Base-by-base conservation (phyloP, 257 asterid genomes). In the Cruciata laevipes region DNA sequence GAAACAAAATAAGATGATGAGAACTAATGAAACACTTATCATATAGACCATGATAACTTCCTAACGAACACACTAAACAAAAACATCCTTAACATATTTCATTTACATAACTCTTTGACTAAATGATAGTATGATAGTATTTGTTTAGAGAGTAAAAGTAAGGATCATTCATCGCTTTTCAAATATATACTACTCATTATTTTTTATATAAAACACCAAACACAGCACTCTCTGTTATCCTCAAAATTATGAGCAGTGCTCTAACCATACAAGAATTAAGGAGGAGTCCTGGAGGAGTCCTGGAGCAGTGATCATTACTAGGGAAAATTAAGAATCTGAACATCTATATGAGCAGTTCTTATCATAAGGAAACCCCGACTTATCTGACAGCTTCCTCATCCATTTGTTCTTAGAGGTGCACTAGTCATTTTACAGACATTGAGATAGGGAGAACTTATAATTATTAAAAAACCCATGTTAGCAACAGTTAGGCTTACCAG, bases 401-500 rank as follows among this genome's bases (percentile, higher is more conserved):
- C 61, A 42, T 57, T 24, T 57, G 16, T 16, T 10, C n/a, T 31
- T n/a, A 21, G 61, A 8, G 18, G 3, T 42, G 51, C 51, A 9
- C 47, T 40, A 12, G 51, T 42, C 11, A 42, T 42, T 42, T 9
- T 16, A 56, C 4, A 23, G 32, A 12, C 31, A 8, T 24, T 7
- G 2, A 56, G 23, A 56, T 5, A 23, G 31, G 7, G 31, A 56
- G 30, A 59, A 10, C 25, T 31, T 18, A 6, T n/a, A 7, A 53
- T 52, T 18, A 18, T 53, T 53, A 16, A 3, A 18, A 16, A 16
- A 25, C 12, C 32, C 11, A 58, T 58, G 40, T 51, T 51, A 14
- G 23, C 7, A 12, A 8, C 44, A 31, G 14, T 11, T 42, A 35
- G 62, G 7, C 33, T 53, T 89, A 93, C 98, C 98, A 93, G 77